Base-by-base conservation (phyloP, 192 early-diverging fungal species). In the Gigaspora rosea region DNA sequence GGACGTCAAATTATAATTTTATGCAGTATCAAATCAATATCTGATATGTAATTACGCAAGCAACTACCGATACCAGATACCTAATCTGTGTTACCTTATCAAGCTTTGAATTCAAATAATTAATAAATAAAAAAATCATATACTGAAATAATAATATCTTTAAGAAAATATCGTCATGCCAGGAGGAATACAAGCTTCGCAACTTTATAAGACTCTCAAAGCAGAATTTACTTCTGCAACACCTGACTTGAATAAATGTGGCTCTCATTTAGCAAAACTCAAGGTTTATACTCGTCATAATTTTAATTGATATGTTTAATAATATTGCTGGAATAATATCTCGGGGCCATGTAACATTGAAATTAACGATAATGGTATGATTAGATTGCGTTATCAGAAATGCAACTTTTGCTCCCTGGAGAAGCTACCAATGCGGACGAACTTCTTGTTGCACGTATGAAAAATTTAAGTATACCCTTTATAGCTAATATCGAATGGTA, bases 231-330 rank as follows among this genome's bases (percentile, higher is more conserved):
- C 81, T 69, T 78, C 84, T 7, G 75, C 89, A 22, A 87, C 90
- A 76, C 80, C 90, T 12, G 88, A 93, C 79, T 84, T 92, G 20
- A 79, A 85, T 76, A 93, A 92, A 80, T 93, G 91, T 82, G 88
- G 86, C 8, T 81, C 90, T 35, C 80, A 85, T 65, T 81, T 95
- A 8, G 82, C 83, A 9, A 86, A 89, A 68, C 83, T 93, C 69
- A 95, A 95, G 91, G 92, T 94, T 65, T 41, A 41, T 41, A 7
- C 41, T 41, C 7, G 4, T 32, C 35, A 52, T 61, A 36, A 11
- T 57, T 33, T 32, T 12, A 16, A 27, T 59, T 66, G 27, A 27
- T 27, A 27, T 27, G 1, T 27, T 0, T 27, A 41, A n/a, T 66
- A 41, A n/a, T 66, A 47, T 56, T 22, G 41, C 51, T 51, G 69